Evolutionary conservation across 805 yeast genomes (phyloP).

Genomic region (Saturnispora galanensis): DNA sequence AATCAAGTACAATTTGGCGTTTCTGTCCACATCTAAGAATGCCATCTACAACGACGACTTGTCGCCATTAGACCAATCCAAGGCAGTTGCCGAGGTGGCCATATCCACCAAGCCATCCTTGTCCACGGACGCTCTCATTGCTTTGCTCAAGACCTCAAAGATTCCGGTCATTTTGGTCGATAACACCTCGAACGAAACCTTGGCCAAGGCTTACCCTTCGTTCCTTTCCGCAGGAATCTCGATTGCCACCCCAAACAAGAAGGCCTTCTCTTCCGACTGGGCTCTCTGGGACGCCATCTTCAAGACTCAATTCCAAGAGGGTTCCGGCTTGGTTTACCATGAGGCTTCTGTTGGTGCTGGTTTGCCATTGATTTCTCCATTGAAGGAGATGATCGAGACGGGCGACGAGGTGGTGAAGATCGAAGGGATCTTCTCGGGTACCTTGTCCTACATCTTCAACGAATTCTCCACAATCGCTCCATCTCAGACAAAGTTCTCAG

Average conservation of each 20-base stretch:
- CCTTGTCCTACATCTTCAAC: constrained; percentile 90
- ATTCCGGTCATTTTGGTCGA: constrained; percentile 80
- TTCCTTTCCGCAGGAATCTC: constrained; percentile 74
- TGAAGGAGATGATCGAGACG: constrained; percentile 80
- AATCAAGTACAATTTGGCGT: constrained; percentile 65
- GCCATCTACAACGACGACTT: constrained; percentile 64
- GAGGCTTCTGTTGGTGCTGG: constrained; percentile 99
- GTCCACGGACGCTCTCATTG: constrained; percentile 47
- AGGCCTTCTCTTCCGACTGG: constrained; percentile 81
- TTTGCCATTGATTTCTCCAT: constrained; percentile 81
- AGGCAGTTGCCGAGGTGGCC: constrained; percentile 43
- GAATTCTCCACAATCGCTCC: constrained; percentile 69
- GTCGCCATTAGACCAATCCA: constrained; percentile 53
- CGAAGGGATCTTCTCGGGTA: constrained; percentile 96
- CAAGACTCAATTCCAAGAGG: constrained; percentile 37
- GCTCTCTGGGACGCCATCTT: constrained; percentile 71
- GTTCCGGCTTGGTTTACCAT: constrained; percentile 79
- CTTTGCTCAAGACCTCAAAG: constrained; percentile 55
- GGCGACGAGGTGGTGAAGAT: constrained; percentile 88
- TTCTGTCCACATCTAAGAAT: constrained; percentile 65
- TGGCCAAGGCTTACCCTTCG: constrained; percentile 70
- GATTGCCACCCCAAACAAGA: constrained; percentile 96
- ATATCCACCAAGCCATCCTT: constrained; percentile 41
- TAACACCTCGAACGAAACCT: constrained; percentile 77
- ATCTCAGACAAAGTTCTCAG: constrained; percentile 68